Base-by-base conservation (phyloP, 1,284 basidiomycete species). In the Rugosomyces carneus region DNA sequence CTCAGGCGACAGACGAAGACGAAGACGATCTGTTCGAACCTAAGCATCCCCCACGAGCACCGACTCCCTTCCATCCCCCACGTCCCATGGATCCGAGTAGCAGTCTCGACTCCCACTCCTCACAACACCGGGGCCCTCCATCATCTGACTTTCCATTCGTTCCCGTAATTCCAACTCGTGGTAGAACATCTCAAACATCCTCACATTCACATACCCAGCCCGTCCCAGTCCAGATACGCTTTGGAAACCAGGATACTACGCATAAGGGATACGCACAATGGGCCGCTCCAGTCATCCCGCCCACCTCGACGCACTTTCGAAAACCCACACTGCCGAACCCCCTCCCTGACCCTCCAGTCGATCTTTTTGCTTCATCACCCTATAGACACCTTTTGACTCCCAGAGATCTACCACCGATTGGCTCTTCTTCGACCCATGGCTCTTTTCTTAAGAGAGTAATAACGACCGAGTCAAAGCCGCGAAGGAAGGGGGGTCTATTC, bases 401-500 rank as follows among this genome's bases (percentile, higher is more conserved):
- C 37, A 29, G 36, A 23, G 37, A 18, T 3, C 40, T 45, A 7
- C 44, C 44, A n/a, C n/a, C n/a, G n/a, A n/a, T n/a, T n/a, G n/a
- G n/a, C 9, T 5, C 19, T 6, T n/a, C 24, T 1, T 10, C 37
- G 5, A 34, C 40, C 3, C 40, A 18, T 9, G 20, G 20, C 13
- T 20, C 19, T 10, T 45, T 45, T 15, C 23, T 45, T 15, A 45
- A 34, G 15, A 32, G 37, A 9, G 37, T 39, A 19, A 34, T 34
- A 19, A 32, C 23, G 20, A 32, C 34, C 23, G 41, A 56, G 2
- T 20, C 47, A 6, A 21, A 38, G 11, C n/a, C 43, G 46, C 49
- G 16, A 44, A 54, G 60, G 3, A 53, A 47, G 9, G 59, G 57
- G 24, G 57, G 66, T 8, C 49, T 68, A 0, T 56, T 66, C 34